A percentile compares a stretch with the other conserved stretches of the same genome.
phyloP scores from a whole-genome alignment of 2,329 filamentous ascomycete genomes.

The Xylariaceae sp. region DNA sequence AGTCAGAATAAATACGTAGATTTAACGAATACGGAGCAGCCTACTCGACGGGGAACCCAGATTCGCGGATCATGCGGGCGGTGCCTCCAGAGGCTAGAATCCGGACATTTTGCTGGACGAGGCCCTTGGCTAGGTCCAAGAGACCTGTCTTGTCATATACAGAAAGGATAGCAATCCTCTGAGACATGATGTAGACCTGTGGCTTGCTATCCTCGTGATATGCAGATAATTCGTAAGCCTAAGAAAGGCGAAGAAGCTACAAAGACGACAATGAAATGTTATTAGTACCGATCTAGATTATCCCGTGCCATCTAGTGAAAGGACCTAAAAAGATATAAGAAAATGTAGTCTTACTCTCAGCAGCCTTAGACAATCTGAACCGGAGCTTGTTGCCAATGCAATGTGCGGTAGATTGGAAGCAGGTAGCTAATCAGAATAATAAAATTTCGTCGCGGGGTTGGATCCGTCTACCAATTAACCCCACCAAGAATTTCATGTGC shows the following conservation, averaged over 20 bases:
- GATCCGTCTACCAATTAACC: slow-evolving; percentile 13
- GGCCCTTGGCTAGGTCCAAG: slow-evolving; percentile 88
- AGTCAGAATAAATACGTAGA: slow-evolving; percentile 27
- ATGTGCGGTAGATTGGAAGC: not conserved
- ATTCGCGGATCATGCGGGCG: slow-evolving; percentile 94
- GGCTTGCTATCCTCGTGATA: slow-evolving; percentile 10
- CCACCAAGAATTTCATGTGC: slow-evolving; percentile 23
- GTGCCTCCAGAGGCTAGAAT: slow-evolving; percentile 95
- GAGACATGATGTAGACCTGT: slow-evolving; percentile 44
- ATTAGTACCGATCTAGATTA: slow-evolving; percentile 2
- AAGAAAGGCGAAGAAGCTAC: not conserved
- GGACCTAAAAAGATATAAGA: no score
- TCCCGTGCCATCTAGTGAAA: no score
- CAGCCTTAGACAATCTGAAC: not conserved
- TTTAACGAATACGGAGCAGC: slow-evolving; percentile 40
- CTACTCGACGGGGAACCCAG: slow-evolving; percentile 92
- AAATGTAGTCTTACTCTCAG: not conserved
- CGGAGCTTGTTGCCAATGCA: not conserved
- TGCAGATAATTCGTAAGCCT: slow-evolving; percentile 13
- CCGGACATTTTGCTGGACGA: slow-evolving; percentile 86
- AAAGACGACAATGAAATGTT: not conserved
- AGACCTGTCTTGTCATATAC: slow-evolving; percentile 99
- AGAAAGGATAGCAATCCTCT: slow-evolving; percentile 85
- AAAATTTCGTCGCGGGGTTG: slow-evolving; percentile 30
- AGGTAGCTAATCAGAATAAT: slow-evolving; percentile 11